These are phyloP conservation scores for Ceriops tagal DNA, from an alignment of 345 rosid genomes.

Conservation along the genomic window DNA sequence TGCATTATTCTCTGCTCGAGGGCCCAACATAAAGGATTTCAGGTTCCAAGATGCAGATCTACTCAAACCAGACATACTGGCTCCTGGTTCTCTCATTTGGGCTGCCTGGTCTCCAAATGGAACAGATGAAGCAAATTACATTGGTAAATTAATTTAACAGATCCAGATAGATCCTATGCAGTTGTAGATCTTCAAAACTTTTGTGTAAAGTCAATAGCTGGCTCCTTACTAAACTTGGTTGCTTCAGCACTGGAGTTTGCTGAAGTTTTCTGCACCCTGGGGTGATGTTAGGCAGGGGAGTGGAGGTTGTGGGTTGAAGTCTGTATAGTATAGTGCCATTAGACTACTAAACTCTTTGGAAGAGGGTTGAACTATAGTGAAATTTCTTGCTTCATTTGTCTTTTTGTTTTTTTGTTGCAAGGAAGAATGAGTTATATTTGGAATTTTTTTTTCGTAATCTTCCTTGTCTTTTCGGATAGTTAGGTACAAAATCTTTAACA, in stretches of 20 bases:
- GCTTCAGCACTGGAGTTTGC: not conserved
- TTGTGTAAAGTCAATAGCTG: not conserved
- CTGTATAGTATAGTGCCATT: not conserved
- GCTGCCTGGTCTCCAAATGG: constrained; percentile 99
- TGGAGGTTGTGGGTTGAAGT: not conserved
- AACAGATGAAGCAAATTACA: constrained; percentile 86
- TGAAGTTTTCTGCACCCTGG: not conserved
- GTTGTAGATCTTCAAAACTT: not conserved
- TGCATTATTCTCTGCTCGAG: constrained; percentile 92
- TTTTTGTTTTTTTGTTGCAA: no score
- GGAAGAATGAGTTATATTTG: no score
- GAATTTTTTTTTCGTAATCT: no score
- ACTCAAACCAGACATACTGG: constrained; percentile 95
- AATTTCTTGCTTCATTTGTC: no score
- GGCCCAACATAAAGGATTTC: constrained; percentile 93
- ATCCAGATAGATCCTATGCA: not conserved
- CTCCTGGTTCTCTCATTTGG: constrained; percentile 98
- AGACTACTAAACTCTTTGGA: not conserved
- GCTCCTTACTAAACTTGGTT: constrained; percentile 1
- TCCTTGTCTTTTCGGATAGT: no score
- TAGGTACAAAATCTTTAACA: no score
- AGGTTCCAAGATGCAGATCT: constrained; percentile 97
- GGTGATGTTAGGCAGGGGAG: not conserved
- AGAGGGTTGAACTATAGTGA: not conserved
- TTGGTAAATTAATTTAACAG: constrained; percentile 44